phyloP scores from a whole-genome alignment of 192 early-diverging fungal species.

The Coemansia sp. region DNA sequence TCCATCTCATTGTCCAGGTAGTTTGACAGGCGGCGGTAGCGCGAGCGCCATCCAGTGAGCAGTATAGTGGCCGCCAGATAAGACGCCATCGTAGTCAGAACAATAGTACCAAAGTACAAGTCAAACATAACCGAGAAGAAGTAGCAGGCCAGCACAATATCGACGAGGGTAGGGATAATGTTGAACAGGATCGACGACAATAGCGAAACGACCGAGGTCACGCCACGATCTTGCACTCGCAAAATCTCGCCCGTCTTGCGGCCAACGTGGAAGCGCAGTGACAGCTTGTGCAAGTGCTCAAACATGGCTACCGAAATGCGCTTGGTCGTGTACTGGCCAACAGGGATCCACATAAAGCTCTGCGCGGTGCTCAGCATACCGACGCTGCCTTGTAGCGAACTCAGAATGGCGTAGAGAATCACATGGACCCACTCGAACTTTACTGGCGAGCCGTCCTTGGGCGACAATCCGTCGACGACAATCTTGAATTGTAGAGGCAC shows the following conservation, averaged over 20 bases:
- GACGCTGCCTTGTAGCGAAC: slow-evolving; percentile 57
- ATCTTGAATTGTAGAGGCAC: slow-evolving; percentile 81
- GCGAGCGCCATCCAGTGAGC: slow-evolving; percentile 86
- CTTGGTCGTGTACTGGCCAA: slow-evolving; percentile 89
- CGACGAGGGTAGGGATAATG: slow-evolving; percentile 83
- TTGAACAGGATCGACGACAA: slow-evolving; percentile 86
- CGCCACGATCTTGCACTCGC: slow-evolving; percentile 70
- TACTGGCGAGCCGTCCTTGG: slow-evolving; percentile 41
- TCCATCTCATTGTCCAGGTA: slow-evolving; percentile 84
- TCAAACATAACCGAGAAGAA: slow-evolving; percentile 69
- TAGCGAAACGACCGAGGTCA: slow-evolving; percentile 67
- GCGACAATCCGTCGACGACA: slow-evolving; percentile 71
- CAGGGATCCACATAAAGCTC: slow-evolving; percentile 88
- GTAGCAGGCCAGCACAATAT: slow-evolving; percentile 80
- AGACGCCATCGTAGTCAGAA: slow-evolving; percentile 81
- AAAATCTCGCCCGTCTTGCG: slow-evolving; percentile 95
- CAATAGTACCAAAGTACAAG: slow-evolving; percentile 76
- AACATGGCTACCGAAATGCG: slow-evolving; percentile 91
- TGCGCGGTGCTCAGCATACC: slow-evolving; percentile 79
- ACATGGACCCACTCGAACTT: slow-evolving; percentile 53
- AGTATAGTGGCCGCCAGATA: slow-evolving; percentile 81
- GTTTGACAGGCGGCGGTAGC: slow-evolving; percentile 79
- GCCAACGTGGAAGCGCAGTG: slow-evolving; percentile 88
- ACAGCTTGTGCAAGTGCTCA: slow-evolving; percentile 83
- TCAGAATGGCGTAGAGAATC: slow-evolving; percentile 38